Evolutionary conservation across 495 filamentous ascomycete species (phyloP).

Genomic region (Tirmania nivea): DNA sequence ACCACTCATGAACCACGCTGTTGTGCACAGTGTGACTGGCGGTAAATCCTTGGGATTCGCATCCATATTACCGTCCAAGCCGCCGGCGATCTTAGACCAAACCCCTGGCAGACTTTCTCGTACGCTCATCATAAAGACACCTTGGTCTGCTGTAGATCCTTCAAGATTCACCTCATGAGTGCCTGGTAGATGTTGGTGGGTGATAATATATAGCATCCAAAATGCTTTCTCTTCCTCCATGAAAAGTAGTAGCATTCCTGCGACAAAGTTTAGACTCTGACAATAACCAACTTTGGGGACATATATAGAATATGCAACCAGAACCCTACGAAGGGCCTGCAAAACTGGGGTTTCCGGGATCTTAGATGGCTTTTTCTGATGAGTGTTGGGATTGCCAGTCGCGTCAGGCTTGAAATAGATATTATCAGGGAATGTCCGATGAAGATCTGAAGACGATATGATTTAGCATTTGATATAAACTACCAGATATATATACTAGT

Average conservation of each 20-base stretch:
- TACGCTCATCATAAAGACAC: constrained; percentile 70
- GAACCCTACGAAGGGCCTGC: constrained; percentile 55
- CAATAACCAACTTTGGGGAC: constrained; percentile 86
- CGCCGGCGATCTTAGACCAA: constrained; percentile 72
- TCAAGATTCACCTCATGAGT: constrained; percentile 85
- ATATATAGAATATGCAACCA: constrained; percentile 75
- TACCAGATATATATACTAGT: neutral
- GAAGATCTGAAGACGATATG: constrained; percentile 35
- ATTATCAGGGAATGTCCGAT: constrained; percentile 93
- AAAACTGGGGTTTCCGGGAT: constrained; percentile 53
- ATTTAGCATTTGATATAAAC: neutral
- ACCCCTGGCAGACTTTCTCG: constrained; percentile 66
- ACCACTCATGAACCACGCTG: constrained; percentile 96
- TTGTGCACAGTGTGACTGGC: constrained; percentile 77
- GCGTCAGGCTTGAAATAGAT: constrained; percentile 63
- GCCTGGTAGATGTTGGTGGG: constrained; percentile 65
- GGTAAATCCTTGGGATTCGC: constrained; percentile 41
- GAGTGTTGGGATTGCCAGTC: constrained; percentile 1
- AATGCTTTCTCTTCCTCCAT: constrained; percentile 81
- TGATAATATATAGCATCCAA: constrained; percentile 86
- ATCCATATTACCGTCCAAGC: constrained; percentile 33
- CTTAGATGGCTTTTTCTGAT: constrained; percentile 10
- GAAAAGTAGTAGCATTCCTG: constrained; percentile 86
- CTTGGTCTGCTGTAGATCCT: constrained; percentile 84
- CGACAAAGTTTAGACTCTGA: constrained; percentile 89